Evolutionary conservation across 306 rosid genomes (phyloP).

Genomic region (Begonia peltatifolia): DNA sequence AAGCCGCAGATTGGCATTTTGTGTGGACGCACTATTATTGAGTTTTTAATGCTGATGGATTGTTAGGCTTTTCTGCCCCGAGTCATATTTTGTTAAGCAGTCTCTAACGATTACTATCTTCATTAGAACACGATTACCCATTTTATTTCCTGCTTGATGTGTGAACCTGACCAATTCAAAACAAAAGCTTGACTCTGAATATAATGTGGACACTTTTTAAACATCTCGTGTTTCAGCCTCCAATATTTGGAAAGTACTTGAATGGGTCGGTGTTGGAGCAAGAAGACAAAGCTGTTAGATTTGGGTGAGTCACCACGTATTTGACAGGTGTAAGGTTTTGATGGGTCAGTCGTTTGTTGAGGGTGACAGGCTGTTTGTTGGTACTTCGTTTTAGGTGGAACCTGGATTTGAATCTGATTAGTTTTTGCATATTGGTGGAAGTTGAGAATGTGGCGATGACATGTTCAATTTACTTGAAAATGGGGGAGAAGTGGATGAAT

Average conservation of each 20-base stretch:
- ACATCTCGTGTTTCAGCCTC: too few relatives aligned
- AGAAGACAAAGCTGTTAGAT: neutral
- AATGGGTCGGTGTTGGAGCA: neutral
- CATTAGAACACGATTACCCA: too few relatives aligned
- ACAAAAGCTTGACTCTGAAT: too few relatives aligned
- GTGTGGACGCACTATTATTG: slow-evolving; percentile 10
- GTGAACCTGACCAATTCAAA: too few relatives aligned
- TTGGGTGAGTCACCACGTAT: neutral
- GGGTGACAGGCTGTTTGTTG: slow-evolving; percentile 24
- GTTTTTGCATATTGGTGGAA: neutral
- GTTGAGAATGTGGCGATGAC: slow-evolving; percentile 1
- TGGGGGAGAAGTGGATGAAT: neutral
- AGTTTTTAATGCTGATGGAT: too few relatives aligned
- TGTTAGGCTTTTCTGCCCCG: too few relatives aligned
- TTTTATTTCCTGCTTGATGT: too few relatives aligned
- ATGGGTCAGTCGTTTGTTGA: slow-evolving; percentile 13
- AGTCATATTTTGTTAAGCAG: too few relatives aligned
- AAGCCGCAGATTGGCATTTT: slow-evolving; percentile 9
- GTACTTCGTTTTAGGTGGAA: too few relatives aligned
- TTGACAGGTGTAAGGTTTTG: slow-evolving; percentile 2
- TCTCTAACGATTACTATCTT: too few relatives aligned
- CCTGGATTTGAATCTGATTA: too few relatives aligned
- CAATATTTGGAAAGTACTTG: neutral
- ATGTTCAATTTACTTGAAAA: slow-evolving; percentile 1
- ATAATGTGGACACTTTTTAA: too few relatives aligned